Conservation (phyloP, 2,329 filamentous ascomycete species). For the Cercospora sesami region DNA sequence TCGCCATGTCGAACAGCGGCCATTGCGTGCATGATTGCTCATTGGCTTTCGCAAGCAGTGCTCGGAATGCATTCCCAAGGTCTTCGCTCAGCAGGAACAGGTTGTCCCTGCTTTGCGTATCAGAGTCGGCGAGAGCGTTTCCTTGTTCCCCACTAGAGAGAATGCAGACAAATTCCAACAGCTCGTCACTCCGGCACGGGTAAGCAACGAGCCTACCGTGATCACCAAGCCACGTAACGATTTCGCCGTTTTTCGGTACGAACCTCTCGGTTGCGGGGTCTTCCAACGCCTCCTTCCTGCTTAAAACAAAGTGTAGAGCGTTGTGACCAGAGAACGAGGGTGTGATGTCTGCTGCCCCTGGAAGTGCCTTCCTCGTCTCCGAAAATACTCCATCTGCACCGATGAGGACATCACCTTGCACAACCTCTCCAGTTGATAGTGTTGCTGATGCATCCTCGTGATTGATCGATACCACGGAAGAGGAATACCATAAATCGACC, state of each 20-base stretch:
- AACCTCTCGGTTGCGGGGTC: conserved; percentile 44
- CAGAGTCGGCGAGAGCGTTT: not conserved
- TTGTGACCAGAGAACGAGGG: conserved; percentile 51
- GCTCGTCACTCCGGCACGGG: conserved; percentile 48
- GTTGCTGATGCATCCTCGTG: conserved; percentile 28
- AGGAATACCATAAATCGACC: conserved; percentile 30
- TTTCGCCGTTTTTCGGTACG: conserved; percentile 38
- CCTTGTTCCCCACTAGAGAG: conserved; percentile 35
- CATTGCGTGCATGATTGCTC: conserved; percentile 53
- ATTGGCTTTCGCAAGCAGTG: conserved; percentile 44
- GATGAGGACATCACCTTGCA: conserved; percentile 36
- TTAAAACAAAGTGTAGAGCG: conserved; percentile 59
- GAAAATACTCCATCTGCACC: conserved; percentile 40
- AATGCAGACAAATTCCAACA: conserved; percentile 51
- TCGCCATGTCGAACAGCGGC: conserved; percentile 63
- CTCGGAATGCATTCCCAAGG: conserved; percentile 39
- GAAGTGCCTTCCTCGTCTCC: conserved; percentile 25
- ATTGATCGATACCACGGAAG: conserved; percentile 31
- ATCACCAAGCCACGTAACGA: conserved; percentile 47
- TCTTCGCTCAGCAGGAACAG: conserved; percentile 20
- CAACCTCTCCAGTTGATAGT: conserved; percentile 32
- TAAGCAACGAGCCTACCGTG: conserved; percentile 52
- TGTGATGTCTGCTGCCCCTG: conserved; percentile 24
- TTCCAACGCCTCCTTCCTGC: conserved; percentile 45
- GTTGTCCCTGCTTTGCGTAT: not conserved